Evolutionary conservation across 1,139 yeast species (phyloP).

Genomic region (Candida buenavistaensis): DNA sequence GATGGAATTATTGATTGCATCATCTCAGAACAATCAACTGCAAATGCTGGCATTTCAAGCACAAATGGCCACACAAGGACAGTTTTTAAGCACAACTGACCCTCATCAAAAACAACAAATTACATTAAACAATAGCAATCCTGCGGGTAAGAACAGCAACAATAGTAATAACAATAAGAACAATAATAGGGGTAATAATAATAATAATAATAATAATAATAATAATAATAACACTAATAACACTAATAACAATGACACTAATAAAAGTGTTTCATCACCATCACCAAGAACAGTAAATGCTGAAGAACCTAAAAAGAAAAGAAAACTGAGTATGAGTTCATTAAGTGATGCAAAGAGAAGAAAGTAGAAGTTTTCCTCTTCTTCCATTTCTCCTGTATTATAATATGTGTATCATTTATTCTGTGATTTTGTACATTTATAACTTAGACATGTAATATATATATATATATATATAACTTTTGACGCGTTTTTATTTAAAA

Average conservation of each 20-base stretch:
- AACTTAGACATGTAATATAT: too few relatives aligned
- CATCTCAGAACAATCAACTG: conserved; percentile 20
- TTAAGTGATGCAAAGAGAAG: conserved; percentile 14
- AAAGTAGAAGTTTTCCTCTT: too few relatives aligned
- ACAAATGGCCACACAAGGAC: conserved; percentile 8
- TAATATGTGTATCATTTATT: too few relatives aligned
- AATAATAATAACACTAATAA: conserved; percentile 7
- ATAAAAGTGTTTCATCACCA: conserved; percentile 17
- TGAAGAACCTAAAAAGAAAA: conserved; percentile 24
- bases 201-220: conserved; percentile 9
- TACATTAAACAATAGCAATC: too few relatives aligned
- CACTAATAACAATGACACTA: conserved; percentile 1
- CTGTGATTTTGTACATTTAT: too few relatives aligned
- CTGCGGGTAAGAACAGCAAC: conserved; percentile 7
- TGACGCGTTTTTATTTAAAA: too few relatives aligned
- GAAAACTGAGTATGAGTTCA: conserved; percentile 19
- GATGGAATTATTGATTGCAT: conserved; percentile 48
- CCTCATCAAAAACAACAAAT: conserved; percentile 1
- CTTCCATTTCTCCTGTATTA: too few relatives aligned
- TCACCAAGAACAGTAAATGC: conserved; percentile 20
- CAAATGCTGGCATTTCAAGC: conserved; percentile 18
- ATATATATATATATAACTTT: too few relatives aligned
- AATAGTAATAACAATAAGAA: conserved; percentile 9
- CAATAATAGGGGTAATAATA: conserved; percentile 6
- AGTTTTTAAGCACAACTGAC: too few relatives aligned